These are phyloP conservation scores for Penicillium egyptiacum DNA, from an alignment of 495 filamentous ascomycete species.

Conservation along the genomic window DNA sequence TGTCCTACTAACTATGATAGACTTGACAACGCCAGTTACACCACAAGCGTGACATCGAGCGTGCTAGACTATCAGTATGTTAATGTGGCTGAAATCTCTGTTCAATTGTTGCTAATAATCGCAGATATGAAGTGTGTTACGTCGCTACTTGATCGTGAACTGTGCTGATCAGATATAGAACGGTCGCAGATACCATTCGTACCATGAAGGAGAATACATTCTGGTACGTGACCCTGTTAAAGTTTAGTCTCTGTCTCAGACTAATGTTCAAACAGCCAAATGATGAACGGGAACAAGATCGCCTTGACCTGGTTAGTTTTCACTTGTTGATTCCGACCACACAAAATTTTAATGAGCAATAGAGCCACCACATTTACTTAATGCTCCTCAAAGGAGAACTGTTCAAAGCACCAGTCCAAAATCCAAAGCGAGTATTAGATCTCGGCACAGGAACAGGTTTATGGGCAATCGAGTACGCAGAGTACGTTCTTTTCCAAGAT, in stretches of 20 bases:
- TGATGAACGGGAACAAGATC: conserved; percentile 12
- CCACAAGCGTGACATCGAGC: conserved; percentile 41
- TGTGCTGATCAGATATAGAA: conserved; percentile 16
- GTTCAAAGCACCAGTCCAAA: conserved; percentile 50
- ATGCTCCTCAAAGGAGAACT: conserved; percentile 55
- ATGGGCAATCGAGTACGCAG: conserved; percentile 65
- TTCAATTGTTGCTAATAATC: conserved; percentile 1
- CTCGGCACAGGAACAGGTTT: conserved; percentile 65
- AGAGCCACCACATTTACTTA: conserved; percentile 42
- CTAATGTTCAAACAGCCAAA: conserved; percentile 6
- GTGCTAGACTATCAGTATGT: conserved; percentile 47
- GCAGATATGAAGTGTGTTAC: conserved; percentile 40
- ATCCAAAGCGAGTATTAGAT: conserved; percentile 52
- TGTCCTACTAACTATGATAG: conserved; percentile 16
- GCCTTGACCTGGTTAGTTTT: conserved; percentile 9
- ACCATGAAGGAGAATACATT: conserved; percentile 31
- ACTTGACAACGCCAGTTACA: conserved; percentile 34
- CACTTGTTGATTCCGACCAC: background rate
- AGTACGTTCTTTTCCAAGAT: conserved; percentile 27
- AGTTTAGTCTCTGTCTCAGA: background rate
- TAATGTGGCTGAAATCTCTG: background rate
- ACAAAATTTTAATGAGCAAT: background rate
- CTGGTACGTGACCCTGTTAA: conserved; percentile 14
- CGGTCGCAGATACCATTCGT: conserved; percentile 33
- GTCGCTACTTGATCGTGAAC: background rate